These are phyloP conservation scores for Flaveria floridana DNA, from an alignment of 140 eudicot species.

Conservation along the genomic window DNA sequence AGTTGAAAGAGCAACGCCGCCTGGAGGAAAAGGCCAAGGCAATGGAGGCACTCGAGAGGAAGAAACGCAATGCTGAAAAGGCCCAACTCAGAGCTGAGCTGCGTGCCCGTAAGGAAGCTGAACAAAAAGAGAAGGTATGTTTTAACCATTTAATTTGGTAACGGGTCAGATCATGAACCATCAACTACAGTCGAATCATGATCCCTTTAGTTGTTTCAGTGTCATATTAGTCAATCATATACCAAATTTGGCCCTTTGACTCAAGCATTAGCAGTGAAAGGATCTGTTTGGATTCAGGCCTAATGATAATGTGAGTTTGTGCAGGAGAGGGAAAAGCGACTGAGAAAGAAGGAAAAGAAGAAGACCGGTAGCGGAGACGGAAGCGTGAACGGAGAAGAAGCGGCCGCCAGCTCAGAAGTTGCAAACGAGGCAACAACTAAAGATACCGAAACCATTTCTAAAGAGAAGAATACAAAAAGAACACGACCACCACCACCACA, in stretches of 20 bases:
- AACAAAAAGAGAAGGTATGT: constrained; percentile 56
- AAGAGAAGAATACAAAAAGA: constrained; percentile 30
- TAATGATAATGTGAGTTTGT: constrained; percentile 19
- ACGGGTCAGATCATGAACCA: neutral
- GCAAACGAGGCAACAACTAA: constrained; percentile 26
- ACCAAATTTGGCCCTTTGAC: neutral
- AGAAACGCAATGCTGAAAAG: constrained; percentile 69
- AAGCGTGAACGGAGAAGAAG: constrained; percentile 38
- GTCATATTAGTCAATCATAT: neutral
- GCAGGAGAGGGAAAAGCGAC: constrained; percentile 79
- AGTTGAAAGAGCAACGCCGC: constrained; percentile 70
- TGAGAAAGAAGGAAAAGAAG: constrained; percentile 77
- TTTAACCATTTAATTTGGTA: neutral
- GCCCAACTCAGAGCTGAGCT: constrained; percentile 68
- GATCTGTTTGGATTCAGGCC: neutral
- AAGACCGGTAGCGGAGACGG: constrained; percentile 33
- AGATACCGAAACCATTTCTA: constrained; percentile 36
- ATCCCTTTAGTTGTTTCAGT: neutral
- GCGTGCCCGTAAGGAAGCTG: constrained; percentile 83
- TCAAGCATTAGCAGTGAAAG: neutral
- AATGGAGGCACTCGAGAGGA: constrained; percentile 81
- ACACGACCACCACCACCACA: neutral
- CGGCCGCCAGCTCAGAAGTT: constrained; percentile 31
- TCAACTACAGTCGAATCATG: neutral
- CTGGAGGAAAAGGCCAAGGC: constrained; percentile 80